Percentiles rank a stretch among this genome's conserved stretches.
Conservation (phyloP, 306 rosid species). For the Quercus mongolica region DNA sequence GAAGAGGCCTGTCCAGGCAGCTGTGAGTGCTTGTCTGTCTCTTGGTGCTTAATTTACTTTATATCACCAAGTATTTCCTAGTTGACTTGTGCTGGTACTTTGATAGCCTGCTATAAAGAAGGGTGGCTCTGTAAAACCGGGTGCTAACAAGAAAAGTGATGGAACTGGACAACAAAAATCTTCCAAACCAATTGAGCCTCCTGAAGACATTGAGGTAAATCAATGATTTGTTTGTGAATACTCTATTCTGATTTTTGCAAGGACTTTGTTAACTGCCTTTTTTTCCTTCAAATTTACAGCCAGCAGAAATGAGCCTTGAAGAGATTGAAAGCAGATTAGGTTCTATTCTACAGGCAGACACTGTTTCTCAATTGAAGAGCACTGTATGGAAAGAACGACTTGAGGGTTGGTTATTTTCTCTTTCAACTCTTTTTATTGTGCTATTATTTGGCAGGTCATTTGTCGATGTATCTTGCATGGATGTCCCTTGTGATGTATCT, state of each 20-base stretch:
- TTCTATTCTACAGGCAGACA: constrained; percentile 71
- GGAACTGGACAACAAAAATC: constrained; percentile 60
- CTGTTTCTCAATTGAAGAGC: constrained; percentile 78
- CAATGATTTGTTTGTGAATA: not conserved
- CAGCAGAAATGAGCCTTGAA: constrained; percentile 92
- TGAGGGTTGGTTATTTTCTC: constrained; percentile 60
- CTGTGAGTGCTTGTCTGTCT: constrained; percentile 48
- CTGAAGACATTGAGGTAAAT: constrained; percentile 92
- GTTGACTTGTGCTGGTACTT: constrained; percentile 20
- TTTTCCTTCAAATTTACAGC: constrained; percentile 46
- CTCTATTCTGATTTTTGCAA: constrained; percentile 7
- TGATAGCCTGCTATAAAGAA: constrained; percentile 67
- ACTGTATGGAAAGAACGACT: constrained; percentile 95
- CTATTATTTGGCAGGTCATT: not conserved
- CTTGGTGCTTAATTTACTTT: constrained; percentile 1
- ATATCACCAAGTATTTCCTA: constrained; percentile 1
- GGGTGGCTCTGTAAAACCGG: constrained; percentile 55
- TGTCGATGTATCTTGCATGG: not conserved
- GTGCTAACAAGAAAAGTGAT: constrained; percentile 67
- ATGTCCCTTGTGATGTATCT: not conserved
- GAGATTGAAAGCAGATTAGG: constrained; percentile 94
- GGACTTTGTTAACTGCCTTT: not conserved
- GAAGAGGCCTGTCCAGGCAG: constrained; percentile 84
- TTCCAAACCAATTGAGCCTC: constrained; percentile 56
- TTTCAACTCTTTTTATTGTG: not conserved